A percentile compares a stretch with the other conserved stretches of the same genome.
These are phyloP conservation scores for Isochrysis galbana DNA, from an alignment of 78 protist species.

Conservation along the genomic window DNA sequence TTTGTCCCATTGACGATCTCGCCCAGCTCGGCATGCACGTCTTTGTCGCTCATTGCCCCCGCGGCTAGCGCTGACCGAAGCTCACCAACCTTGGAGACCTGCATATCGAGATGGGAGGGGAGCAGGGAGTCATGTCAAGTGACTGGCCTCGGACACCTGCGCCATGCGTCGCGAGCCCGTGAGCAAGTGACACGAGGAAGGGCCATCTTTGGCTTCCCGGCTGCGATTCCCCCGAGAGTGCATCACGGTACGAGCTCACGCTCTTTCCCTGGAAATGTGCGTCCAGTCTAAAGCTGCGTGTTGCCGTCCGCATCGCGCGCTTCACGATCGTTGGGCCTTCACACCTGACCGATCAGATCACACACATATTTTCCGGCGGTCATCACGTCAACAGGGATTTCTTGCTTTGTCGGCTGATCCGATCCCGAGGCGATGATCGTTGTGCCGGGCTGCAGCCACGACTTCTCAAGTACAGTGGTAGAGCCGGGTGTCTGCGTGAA, in stretches of 20 bases:
- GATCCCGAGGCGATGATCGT: slow-evolving; percentile 13
- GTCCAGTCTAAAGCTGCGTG: no score
- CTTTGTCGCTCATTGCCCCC: slow-evolving; percentile 19
- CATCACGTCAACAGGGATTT: background rate
- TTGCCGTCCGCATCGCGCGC: no score
- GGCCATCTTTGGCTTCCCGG: no score
- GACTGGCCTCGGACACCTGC: no score
- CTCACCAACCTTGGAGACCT: slow-evolving; percentile 28
- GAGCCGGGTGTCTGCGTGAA: slow-evolving; percentile 31
- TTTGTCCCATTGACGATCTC: slow-evolving; percentile 35
- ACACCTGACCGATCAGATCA: background rate
- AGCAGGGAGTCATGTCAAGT: no score
- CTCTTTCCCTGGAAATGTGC: no score
- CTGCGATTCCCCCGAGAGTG: no score
- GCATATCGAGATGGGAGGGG: no score
- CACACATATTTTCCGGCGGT: background rate
- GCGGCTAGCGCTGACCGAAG: slow-evolving; percentile 20
- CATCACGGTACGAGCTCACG: no score
- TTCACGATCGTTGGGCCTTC: no score
- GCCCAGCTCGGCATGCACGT: slow-evolving; percentile 49
- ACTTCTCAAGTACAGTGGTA: background rate
- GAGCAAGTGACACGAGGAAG: no score
- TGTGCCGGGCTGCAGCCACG: background rate
- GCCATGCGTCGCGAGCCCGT: no score
- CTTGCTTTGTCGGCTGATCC: slow-evolving; percentile 31